Conservation (phyloP, 1,139 yeast genomes). For the Suhomyces wounanorum region DNA sequence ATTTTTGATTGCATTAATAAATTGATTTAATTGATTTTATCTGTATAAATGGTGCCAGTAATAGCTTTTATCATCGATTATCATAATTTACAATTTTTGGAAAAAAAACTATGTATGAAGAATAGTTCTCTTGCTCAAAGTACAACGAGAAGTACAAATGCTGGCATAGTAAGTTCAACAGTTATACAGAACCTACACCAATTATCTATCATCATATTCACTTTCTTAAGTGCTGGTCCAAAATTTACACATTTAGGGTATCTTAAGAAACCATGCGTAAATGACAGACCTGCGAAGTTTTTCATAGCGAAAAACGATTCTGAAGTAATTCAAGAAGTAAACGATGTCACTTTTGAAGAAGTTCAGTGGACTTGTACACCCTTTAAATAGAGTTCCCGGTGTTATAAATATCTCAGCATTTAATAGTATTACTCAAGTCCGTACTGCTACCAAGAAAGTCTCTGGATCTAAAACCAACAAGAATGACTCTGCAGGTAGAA, state of each 20-base stretch:
- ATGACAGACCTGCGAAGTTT: constrained; percentile 9
- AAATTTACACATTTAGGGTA: not conserved
- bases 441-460: constrained; percentile 92
- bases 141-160: too few species aligned
- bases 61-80: too few species aligned
- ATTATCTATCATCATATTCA: not conserved
- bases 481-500: constrained; percentile 93
- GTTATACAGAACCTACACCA: not conserved
- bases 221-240: not conserved
- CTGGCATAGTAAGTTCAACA: too few species aligned
- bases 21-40: too few species aligned
- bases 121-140: too few species aligned
- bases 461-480: constrained; percentile 92
- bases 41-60: too few species aligned
- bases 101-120: too few species aligned
- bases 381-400: constrained; percentile 3
- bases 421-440: constrained; percentile 49
- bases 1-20: too few species aligned
- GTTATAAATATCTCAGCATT: constrained; percentile 18
- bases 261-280: constrained; percentile 3
- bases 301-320: constrained; percentile 3
- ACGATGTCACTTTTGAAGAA: constrained; percentile 11
- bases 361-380: constrained; percentile 9
- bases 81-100: too few species aligned
- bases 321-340: not conserved